Evolutionary conservation across 1,284 basidiomycete genomes (phyloP).

Genomic region (Puccinia novopanici): DNA sequence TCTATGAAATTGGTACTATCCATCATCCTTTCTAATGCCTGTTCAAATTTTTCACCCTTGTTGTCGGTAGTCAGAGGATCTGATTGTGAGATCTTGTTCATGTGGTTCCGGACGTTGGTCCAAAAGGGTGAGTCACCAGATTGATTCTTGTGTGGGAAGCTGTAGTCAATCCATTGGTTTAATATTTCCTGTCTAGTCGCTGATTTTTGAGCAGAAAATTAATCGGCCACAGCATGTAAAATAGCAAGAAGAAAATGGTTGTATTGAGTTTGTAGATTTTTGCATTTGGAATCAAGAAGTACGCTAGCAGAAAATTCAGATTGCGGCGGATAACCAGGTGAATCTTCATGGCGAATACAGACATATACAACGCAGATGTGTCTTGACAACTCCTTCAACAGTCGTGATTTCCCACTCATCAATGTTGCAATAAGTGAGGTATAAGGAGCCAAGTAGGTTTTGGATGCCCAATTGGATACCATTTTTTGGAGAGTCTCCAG

Average conservation of each 20-base stretch:
- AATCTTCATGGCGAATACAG: background rate
- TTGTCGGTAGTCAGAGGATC: background rate
- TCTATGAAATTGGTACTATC: background rate
- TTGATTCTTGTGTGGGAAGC: background rate
- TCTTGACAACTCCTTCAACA: background rate
- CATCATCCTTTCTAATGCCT: background rate
- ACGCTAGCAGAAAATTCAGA: background rate
- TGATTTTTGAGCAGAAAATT: background rate
- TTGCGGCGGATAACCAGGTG: background rate
- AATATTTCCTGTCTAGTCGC: background rate
- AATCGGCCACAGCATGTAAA: background rate
- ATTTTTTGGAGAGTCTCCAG: background rate
- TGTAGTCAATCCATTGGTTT: background rate
- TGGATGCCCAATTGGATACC: background rate
- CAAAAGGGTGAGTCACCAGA: constrained; percentile 13
- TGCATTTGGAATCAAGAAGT: background rate
- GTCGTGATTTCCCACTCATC: background rate
- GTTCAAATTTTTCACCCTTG: background rate
- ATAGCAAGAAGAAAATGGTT: background rate
- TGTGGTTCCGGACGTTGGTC: background rate
- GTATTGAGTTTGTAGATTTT: background rate
- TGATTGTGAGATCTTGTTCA: background rate
- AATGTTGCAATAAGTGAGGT: background rate
- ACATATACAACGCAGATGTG: background rate
- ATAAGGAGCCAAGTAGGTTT: background rate